Percentiles rank a stretch among this genome's conserved stretches.
Evolutionary conservation across 1,284 basidiomycete genomes (phyloP).

Genomic region (Pseudozyma tsukubaensis): DNA sequence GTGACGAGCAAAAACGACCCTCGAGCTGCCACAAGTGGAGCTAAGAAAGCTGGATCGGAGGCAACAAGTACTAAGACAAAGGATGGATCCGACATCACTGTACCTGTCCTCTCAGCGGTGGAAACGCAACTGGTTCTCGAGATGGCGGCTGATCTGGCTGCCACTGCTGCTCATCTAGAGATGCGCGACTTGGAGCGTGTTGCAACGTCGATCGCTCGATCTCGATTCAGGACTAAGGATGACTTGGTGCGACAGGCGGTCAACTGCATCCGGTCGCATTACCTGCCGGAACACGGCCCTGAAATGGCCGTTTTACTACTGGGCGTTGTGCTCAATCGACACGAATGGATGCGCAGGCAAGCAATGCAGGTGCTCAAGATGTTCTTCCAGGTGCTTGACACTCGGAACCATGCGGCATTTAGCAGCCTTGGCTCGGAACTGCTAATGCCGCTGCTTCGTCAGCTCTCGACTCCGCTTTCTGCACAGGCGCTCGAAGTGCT

Average conservation of each 20-base stretch:
- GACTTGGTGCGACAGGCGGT: conserved; percentile 93
- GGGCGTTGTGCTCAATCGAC: conserved; percentile 84
- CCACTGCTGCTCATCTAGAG: conserved; percentile 79
- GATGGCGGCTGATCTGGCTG: conserved; percentile 81
- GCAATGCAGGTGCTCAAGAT: conserved; percentile 88
- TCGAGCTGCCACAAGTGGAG: conserved; percentile 17
- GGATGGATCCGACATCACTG: not conserved
- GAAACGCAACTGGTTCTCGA: conserved; percentile 75
- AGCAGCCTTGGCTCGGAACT: conserved; percentile 84
- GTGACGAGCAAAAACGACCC: conserved; percentile 35
- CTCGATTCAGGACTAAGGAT: conserved; percentile 89
- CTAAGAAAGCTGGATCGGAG: conserved; percentile 15
- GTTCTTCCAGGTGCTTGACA: conserved; percentile 86
- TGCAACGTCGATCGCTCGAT: conserved; percentile 87
- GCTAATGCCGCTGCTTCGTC: conserved; percentile 86
- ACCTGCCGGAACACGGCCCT: conserved; percentile 75
- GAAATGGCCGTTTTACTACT: conserved; percentile 84
- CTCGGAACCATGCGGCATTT: conserved; percentile 75
- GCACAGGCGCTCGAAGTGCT: conserved; percentile 88
- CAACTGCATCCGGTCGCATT: conserved; percentile 83
- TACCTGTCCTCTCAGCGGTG: conserved; percentile 71
- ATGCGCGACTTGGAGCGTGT: conserved; percentile 83
- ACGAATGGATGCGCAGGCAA: conserved; percentile 84
- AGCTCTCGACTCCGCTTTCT: conserved; percentile 86
- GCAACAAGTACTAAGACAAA: conserved; percentile 1